Evolutionary conservation across 768 basidiomycete genomes (phyloP).

Genomic region (Trametopsis cervina): DNA sequence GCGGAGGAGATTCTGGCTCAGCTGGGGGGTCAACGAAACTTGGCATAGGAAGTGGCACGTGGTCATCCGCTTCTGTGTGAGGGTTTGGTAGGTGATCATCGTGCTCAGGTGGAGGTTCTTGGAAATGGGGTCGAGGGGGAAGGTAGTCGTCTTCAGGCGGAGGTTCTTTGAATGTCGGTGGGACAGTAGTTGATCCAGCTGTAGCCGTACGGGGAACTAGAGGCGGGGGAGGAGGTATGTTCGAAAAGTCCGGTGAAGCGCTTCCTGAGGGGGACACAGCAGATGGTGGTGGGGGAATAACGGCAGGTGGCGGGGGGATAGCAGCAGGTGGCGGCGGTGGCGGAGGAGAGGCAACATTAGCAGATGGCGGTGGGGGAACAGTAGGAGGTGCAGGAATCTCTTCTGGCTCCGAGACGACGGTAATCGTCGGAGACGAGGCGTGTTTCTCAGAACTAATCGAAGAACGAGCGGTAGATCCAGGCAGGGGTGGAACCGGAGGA

Average conservation of each 20-base stretch:
- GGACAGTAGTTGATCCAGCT: slow-evolving; percentile 11
- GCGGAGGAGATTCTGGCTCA: slow-evolving; percentile 14
- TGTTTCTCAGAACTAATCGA: background rate
- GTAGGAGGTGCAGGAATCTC: slow-evolving; percentile 13
- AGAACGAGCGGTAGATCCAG: slow-evolving; percentile 1
- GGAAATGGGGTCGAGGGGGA: slow-evolving; percentile 35
- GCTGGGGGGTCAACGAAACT: slow-evolving; percentile 16
- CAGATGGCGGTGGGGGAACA: slow-evolving; percentile 3
- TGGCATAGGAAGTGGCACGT: slow-evolving; percentile 12
- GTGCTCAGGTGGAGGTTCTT: slow-evolving; percentile 27
- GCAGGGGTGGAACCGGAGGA: slow-evolving; percentile 16
- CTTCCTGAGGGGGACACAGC: background rate
- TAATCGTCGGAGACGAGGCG: background rate
- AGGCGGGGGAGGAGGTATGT: slow-evolving; percentile 27
- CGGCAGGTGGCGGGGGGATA: slow-evolving; percentile 14
- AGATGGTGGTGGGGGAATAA: slow-evolving; percentile 5
- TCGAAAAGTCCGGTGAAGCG: slow-evolving; percentile 10
- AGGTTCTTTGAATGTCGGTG: slow-evolving; percentile 56
- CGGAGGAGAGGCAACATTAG: slow-evolving; percentile 16
- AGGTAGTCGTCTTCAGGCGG: slow-evolving; percentile 51
- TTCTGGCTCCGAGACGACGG: slow-evolving; percentile 15
- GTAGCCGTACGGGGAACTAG: slow-evolving; percentile 13
- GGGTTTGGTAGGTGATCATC: slow-evolving; percentile 7
- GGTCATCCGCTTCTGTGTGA: background rate
- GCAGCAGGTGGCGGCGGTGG: background rate